These are phyloP conservation scores for Acanthamoeba castellanii DNA, from an alignment of 208 protist genomes.

Conservation along the genomic window DNA sequence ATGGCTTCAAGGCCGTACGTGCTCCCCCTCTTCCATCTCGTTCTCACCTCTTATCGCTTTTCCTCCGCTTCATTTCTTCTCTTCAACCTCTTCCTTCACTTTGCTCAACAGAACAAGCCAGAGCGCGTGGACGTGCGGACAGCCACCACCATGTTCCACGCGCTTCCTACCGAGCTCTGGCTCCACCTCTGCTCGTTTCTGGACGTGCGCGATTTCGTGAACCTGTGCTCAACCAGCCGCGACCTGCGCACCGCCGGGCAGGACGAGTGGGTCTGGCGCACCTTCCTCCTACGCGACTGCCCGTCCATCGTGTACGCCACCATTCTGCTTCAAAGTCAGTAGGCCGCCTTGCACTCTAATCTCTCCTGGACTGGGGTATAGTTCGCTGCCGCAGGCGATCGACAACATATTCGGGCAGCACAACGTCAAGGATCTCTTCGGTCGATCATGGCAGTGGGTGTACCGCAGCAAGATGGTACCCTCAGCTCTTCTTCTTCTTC, in stretches of 20 bases:
- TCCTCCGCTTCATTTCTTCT: background rate
- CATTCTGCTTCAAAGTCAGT: background rate
- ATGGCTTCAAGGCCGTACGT: conserved; percentile 1
- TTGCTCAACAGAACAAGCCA: background rate
- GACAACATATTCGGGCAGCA: background rate
- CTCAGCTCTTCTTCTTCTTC: background rate
- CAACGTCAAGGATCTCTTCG: background rate
- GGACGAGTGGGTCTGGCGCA: conserved; percentile 47
- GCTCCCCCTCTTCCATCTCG: background rate
- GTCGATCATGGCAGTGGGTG: conserved; percentile 14
- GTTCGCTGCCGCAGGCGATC: background rate
- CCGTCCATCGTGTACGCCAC: background rate
- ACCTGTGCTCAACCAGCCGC: background rate
- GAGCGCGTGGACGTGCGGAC: background rate
- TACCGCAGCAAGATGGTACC: conserved; percentile 45
- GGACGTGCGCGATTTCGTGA: conserved; percentile 8
- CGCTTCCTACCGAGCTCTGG: conserved; percentile 1
- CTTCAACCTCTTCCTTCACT: background rate
- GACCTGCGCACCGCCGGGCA: background rate
- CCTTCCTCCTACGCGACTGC: background rate
- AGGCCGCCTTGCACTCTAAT: too few species aligned
- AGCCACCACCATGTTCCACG: background rate
- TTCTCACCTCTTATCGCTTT: too few species aligned
- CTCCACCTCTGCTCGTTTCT: conserved; percentile 35
- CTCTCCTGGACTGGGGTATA: background rate